phyloP scores from a whole-genome alignment of 228 moss, liverwort and hornwort species.

The Sphagnum magellanicum region DNA sequence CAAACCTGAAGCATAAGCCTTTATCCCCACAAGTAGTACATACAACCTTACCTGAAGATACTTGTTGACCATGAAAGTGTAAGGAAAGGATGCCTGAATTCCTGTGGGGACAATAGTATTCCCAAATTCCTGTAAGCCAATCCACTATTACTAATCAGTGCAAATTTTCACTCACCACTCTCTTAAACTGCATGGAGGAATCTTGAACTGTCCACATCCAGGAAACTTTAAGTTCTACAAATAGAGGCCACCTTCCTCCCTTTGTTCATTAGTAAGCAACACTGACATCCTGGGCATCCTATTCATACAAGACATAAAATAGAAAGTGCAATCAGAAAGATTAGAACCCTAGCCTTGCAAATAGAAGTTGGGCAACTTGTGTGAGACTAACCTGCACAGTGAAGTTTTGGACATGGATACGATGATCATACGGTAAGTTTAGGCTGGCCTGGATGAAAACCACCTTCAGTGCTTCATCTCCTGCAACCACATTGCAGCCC shows the following conservation, averaged over 20 bases:
- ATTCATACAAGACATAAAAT: too few species aligned
- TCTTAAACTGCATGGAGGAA: too few species aligned
- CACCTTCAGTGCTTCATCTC: constrained; percentile 52
- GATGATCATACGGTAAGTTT: constrained; percentile 69
- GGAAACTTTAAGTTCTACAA: too few species aligned
- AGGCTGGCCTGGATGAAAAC: constrained; percentile 64
- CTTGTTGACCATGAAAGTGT: constrained; percentile 75
- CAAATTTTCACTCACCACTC: background rate
- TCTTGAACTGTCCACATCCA: too few species aligned
- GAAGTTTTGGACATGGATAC: constrained; percentile 70
- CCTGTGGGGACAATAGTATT: constrained; percentile 39
- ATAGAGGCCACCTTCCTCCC: too few species aligned
- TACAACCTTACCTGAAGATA: constrained; percentile 48
- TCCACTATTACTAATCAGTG: background rate
- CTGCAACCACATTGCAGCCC: constrained; percentile 20
- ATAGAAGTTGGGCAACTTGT: too few species aligned
- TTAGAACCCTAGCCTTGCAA: too few species aligned
- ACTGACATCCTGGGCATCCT: too few species aligned
- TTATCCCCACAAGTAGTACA: too few species aligned
- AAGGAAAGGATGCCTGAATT: constrained; percentile 60
- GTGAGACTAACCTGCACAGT: constrained; percentile 54
- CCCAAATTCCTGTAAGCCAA: constrained; percentile 50
- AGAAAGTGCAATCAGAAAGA: too few species aligned
- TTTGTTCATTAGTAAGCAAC: too few species aligned
- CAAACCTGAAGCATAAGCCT: too few species aligned